Conservation (phyloP, 2,329 filamentous ascomycete species). For the Alternaria arbusti region DNA sequence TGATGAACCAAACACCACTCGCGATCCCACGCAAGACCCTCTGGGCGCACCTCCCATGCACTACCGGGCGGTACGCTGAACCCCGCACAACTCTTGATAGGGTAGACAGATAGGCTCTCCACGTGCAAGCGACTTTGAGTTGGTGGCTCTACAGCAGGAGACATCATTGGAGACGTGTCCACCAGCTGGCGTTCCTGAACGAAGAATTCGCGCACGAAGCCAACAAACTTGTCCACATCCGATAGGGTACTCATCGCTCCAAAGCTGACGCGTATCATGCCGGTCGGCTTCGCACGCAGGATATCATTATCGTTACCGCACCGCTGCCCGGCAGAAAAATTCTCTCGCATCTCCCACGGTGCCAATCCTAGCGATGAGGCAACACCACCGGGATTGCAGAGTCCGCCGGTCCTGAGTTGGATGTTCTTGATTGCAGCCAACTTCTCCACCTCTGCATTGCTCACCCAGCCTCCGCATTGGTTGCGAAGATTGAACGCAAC, state of each 20-base stretch:
- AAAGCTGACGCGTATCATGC: constrained; percentile 82
- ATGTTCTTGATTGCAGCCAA: constrained; percentile 78
- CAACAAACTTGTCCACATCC: constrained; percentile 75
- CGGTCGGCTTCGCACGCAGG: constrained; percentile 83
- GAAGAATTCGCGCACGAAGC: constrained; percentile 66
- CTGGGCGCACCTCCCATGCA: constrained; percentile 77
- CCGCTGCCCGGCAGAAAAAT: constrained; percentile 83
- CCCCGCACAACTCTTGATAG: constrained; percentile 92
- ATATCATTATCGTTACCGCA: constrained; percentile 86
- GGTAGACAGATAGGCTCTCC: constrained; percentile 70
- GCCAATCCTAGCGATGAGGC: constrained; percentile 74
- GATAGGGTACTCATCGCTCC: constrained; percentile 84
- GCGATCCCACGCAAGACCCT: constrained; percentile 91
- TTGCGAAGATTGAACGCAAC: constrained; percentile 84
- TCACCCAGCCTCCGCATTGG: constrained; percentile 73
- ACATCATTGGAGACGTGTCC: constrained; percentile 26
- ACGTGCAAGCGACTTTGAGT: constrained; percentile 48
- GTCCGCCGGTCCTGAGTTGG: constrained; percentile 83
- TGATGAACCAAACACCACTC: constrained; percentile 95
- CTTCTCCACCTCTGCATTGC: constrained; percentile 86
- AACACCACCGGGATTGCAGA: constrained; percentile 92
- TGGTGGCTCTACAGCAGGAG: constrained; percentile 32
- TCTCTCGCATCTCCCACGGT: constrained; percentile 81
- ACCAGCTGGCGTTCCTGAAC: constrained; percentile 36
- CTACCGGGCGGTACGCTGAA: constrained; percentile 69